Conservation (phyloP, 306 rosid genomes). For the Mimosa bimucronata region DNA sequence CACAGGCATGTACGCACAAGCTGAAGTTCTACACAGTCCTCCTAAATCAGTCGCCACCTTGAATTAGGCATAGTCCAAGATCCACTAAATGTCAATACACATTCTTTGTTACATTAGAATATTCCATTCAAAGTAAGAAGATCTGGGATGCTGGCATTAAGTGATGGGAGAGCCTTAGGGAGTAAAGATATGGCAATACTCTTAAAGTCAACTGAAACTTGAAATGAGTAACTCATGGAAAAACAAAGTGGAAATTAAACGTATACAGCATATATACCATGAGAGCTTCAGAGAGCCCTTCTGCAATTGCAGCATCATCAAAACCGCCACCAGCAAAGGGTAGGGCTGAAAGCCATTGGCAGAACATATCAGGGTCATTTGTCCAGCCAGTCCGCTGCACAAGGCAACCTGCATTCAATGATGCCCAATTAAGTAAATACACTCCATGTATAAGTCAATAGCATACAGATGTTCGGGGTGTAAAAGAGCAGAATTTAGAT, state of each 20-base stretch:
- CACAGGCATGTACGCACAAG: neutral
- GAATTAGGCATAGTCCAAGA: neutral
- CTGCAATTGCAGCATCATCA: slow-evolving; percentile 92
- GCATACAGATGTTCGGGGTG: slow-evolving; percentile 23
- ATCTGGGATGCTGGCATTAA: neutral
- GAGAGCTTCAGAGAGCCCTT: slow-evolving; percentile 96
- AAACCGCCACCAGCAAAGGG: slow-evolving; percentile 94
- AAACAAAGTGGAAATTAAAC: slow-evolving; percentile 13
- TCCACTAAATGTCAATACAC: slow-evolving; percentile 23
- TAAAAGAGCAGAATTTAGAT: slow-evolving; percentile 19
- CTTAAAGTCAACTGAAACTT: slow-evolving; percentile 28
- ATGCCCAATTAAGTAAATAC: slow-evolving; percentile 34
- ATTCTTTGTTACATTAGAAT: neutral
- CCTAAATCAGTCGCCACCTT: neutral
- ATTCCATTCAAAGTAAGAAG: slow-evolving; percentile 23
- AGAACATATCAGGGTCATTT: slow-evolving; percentile 75
- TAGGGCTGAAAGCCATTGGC: slow-evolving; percentile 72
- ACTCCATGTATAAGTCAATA: slow-evolving; percentile 27
- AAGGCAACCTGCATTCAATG: slow-evolving; percentile 64
- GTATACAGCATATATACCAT: slow-evolving; percentile 57
- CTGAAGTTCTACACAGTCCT: neutral
- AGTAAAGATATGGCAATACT: neutral
- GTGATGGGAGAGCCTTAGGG: neutral
- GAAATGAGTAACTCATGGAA: slow-evolving; percentile 28
- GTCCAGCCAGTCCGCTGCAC: slow-evolving; percentile 96